Evolutionary conservation across 352 stramenopile species (phyloP), one percentile per base, ranked within the genome.

Genomic region (Aphanomyces euteiches): DNA sequence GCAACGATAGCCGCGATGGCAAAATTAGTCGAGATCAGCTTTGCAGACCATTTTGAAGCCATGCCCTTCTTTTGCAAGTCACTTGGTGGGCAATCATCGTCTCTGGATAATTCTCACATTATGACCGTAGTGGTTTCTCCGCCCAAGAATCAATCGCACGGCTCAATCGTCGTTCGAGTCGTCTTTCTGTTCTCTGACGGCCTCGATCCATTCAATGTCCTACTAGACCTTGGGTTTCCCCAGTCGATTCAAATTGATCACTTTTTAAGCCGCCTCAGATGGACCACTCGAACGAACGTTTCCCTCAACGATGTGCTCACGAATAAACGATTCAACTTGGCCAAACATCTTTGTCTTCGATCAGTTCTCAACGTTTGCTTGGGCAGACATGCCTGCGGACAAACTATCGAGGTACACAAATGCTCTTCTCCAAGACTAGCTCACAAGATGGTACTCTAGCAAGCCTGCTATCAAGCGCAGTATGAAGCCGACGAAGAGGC

Each of bases 241-340:
- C 79, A 78, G 17, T 86, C 79, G 0, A 85, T 89, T 77, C 79
- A 89, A 19, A 85, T 89, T 37, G 78, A 86, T 47, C 79, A 87
- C 43, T 70, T 87, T 2, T 56, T 89, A 12, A 78, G 84, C 66
- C 73, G 78, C 3, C 74, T 88, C 40, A 80, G 79, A 28, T 71
- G 84, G 37, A 77, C 74, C 1, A 76, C 72, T 68, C 57, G 84
- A 36, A 84, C 77, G 36, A 87, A 80, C 36, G 78, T 84, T 58
- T 82, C 82, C 36, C 69, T 89, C 34, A 78, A 89, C 48, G 83
- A 90, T 19, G 37, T 92, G 1, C 45, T 92, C 39, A 82, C 76
- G 0, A 87, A 76, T 72, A 92, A 90, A 69, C 77, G 76, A 5
- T 67, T 92, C 17, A 77, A 80, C 34, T 47, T 79, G 19, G 81